These are phyloP conservation scores for Euryodendron excelsum DNA, from an alignment of 148 eudicot species.

Conservation along the genomic window DNA sequence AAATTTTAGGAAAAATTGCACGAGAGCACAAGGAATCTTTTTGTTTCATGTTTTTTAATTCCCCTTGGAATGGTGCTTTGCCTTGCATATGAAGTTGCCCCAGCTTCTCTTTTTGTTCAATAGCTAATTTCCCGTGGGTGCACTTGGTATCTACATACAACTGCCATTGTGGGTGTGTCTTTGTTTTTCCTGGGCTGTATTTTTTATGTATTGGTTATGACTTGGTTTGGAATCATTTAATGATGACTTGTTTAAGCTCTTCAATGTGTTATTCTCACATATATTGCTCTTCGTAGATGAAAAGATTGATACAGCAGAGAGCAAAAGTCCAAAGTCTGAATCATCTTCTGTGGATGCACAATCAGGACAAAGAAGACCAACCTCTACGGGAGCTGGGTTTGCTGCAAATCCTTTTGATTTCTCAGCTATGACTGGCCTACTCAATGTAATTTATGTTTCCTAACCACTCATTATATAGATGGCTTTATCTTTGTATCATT, in stretches of 20 bases:
- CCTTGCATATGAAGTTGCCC: too few relatives aligned
- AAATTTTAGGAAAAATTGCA: too few relatives aligned
- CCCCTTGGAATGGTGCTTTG: too few relatives aligned
- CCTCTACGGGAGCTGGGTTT: slow-evolving; percentile 50
- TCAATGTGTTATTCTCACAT: not conserved
- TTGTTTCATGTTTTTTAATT: too few relatives aligned
- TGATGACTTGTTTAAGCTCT: not conserved
- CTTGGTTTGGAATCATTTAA: slow-evolving; percentile 1
- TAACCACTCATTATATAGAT: not conserved
- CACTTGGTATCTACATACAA: not conserved
- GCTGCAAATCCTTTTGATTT: slow-evolving; percentile 83
- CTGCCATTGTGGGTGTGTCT: too few relatives aligned
- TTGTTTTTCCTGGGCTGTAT: not conserved
- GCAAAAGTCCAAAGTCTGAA: slow-evolving; percentile 36
- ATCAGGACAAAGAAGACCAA: slow-evolving; percentile 38
- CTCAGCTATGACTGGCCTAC: slow-evolving; percentile 88
- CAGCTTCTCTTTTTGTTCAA: too few relatives aligned
- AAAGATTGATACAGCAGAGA: slow-evolving; percentile 34
- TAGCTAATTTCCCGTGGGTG: too few relatives aligned
- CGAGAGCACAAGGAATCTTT: too few relatives aligned
- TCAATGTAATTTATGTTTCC: slow-evolving; percentile 49
- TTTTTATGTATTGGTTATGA: not conserved
- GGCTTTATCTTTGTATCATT: not conserved
- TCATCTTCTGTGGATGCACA: slow-evolving; percentile 46
- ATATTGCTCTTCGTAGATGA: slow-evolving; percentile 24